phyloP scores from a whole-genome alignment of 2,329 filamentous ascomycete species.

The Microcyclosporella mali region DNA sequence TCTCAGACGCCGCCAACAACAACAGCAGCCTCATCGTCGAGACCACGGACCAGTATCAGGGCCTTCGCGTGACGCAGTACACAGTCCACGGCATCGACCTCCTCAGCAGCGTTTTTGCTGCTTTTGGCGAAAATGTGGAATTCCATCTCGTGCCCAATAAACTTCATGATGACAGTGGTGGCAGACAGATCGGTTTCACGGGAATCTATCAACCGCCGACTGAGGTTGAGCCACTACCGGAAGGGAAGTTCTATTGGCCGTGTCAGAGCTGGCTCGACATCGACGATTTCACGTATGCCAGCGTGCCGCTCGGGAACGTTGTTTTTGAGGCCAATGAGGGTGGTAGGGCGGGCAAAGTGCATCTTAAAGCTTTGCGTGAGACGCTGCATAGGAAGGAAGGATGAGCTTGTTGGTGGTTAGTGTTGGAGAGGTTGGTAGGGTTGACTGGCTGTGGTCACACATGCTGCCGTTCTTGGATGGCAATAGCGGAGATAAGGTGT shows the following conservation, averaged over 20 bases:
- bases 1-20: conserved; percentile 11
- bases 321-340: conserved; percentile 21
- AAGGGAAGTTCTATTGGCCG: conserved; percentile 14
- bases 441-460: too few relatives aligned
- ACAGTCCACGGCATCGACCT: conserved; percentile 32
- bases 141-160: conserved; percentile 26
- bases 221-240: conserved; percentile 9
- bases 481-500: too few relatives aligned
- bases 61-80: conserved; percentile 28
- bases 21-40: too few relatives aligned
- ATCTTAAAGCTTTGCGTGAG: conserved; percentile 13
- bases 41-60: conserved; percentile 25
- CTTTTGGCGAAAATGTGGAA: conserved; percentile 9
- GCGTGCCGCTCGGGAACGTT: conserved; percentile 16
- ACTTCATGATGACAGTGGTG: conserved; percentile 14
- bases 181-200: conserved; percentile 12
- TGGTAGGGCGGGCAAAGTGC: conserved; percentile 12
- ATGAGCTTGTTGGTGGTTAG: conserved; percentile 2
- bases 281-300: conserved; percentile 19
- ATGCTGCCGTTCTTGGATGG: too few relatives aligned
- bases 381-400: conserved; percentile 12
- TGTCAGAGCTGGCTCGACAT: conserved; percentile 16
- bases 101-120: conserved; percentile 16
- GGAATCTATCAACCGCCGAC: conserved; percentile 11
- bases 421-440: too few relatives aligned